Conservation (phyloP, 306 rosid species). For the Pyrus communis region DNA sequence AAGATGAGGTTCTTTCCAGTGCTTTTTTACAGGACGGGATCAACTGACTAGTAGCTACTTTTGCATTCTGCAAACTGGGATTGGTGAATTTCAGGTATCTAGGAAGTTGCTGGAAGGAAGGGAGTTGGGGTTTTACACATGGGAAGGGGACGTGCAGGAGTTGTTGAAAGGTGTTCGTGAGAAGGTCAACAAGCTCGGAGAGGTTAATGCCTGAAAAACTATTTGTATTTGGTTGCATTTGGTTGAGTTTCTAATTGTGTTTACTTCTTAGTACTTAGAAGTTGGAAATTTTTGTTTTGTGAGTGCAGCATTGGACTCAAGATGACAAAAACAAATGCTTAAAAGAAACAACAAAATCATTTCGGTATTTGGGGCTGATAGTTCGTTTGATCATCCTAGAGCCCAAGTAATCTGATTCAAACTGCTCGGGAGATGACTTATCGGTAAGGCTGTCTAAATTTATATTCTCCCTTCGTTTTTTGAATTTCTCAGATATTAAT, state of each 20-base stretch:
- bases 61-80: not conserved
- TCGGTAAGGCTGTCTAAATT: not conserved
- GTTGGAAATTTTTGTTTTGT: conserved; percentile 7
- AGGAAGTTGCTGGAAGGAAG: conserved; percentile 57
- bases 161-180: conserved; percentile 61
- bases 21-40: not conserved
- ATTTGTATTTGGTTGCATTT: conserved; percentile 4
- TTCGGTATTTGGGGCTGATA: conserved; percentile 62
- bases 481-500: not conserved
- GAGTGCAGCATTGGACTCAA: conserved; percentile 73
- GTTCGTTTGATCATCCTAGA: conserved; percentile 64
- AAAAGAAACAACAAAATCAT: conserved; percentile 77
- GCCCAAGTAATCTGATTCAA: not conserved
- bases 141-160: conserved; percentile 64
- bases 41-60: not conserved
- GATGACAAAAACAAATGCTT: conserved; percentile 74
- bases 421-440: not conserved
- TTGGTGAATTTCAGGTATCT: conserved; percentile 48
- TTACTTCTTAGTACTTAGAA: not conserved
- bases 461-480: not conserved
- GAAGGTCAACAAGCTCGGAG: conserved; percentile 74
- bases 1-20: not conserved
- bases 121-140: conserved; percentile 63
- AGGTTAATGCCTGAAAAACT: conserved; percentile 31
- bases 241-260: not conserved